These are phyloP conservation scores for Kurtzmaniella quercitrusa DNA, from an alignment of 1,139 yeast species.

Conservation along the genomic window DNA sequence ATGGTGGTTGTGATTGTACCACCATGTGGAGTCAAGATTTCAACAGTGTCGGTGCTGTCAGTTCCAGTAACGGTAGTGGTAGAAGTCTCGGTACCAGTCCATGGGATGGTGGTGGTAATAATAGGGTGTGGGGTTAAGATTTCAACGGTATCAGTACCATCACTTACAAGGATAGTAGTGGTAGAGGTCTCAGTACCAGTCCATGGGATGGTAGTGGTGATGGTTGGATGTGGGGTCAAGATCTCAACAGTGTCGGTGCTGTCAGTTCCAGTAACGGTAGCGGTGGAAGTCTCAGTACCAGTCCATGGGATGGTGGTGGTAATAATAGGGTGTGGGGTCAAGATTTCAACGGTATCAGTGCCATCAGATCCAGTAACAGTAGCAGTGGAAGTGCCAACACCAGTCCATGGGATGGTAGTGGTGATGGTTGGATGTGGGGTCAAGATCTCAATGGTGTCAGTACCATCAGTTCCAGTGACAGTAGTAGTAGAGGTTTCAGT, in stretches of 20 bases:
- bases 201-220: neutral
- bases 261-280: neutral
- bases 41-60: too few relatives aligned
- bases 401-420: conserved; percentile 6
- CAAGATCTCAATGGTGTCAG: neutral
- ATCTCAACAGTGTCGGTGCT: neutral
- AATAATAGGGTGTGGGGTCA: neutral
- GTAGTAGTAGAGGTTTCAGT: neutral
- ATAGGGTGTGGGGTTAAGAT: neutral
- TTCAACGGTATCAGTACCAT: neutral
- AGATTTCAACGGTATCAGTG: neutral
- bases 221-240: neutral
- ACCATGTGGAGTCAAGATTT: too few relatives aligned
- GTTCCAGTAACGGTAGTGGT: too few relatives aligned
- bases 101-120: too few relatives aligned
- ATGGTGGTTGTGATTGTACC: too few relatives aligned
- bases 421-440: conserved; percentile 6
- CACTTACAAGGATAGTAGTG: neutral
- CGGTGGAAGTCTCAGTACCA: conserved; percentile 1
- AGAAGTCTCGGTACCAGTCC: too few relatives aligned
- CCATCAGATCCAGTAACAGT: neutral
- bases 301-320: neutral
- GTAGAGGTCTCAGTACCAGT: neutral
- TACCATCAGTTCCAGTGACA: neutral
- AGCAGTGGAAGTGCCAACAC: neutral